A percentile compares a stretch with the other conserved stretches of the same genome.
These are phyloP conservation scores for Dendryphion nanum DNA, from an alignment of 2,329 filamentous ascomycete species.

Conservation along the genomic window DNA sequence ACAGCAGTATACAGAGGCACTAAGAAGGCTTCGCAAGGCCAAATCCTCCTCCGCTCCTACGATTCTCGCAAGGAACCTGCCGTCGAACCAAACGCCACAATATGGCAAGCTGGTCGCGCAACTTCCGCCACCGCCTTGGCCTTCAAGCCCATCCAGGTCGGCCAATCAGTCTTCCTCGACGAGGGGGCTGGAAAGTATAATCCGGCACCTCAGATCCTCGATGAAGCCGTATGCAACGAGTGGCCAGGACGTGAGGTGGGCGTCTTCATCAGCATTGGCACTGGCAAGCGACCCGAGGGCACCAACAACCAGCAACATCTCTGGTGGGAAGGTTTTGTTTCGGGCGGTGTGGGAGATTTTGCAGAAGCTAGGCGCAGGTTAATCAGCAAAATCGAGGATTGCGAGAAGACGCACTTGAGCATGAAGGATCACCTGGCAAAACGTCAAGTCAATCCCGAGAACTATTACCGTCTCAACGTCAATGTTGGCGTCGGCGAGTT, in stretches of 20 bases:
- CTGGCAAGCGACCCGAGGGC: constrained; percentile 76
- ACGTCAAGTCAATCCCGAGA: constrained; percentile 78
- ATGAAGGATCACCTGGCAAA: constrained; percentile 80
- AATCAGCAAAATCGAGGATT: constrained; percentile 91
- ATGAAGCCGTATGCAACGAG: constrained; percentile 88
- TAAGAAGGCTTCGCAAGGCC: constrained; percentile 58
- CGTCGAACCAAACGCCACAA: constrained; percentile 88
- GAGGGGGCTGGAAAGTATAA: constrained; percentile 92
- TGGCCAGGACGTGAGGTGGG: constrained; percentile 93
- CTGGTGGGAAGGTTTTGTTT: constrained; percentile 89
- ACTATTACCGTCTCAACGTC: constrained; percentile 96
- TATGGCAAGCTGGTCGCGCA: constrained; percentile 96
- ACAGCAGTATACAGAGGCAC: constrained; percentile 90
- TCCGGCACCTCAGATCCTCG: constrained; percentile 77
- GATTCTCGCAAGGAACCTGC: constrained; percentile 90
- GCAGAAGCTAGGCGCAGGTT: constrained; percentile 83
- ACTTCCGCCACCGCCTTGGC: constrained; percentile 87
- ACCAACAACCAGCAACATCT: constrained; percentile 67
- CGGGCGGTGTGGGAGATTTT: constrained; percentile 73
- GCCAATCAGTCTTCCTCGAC: constrained; percentile 90
- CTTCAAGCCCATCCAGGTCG: constrained; percentile 93
- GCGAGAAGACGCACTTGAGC: constrained; percentile 82
- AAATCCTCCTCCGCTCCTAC: constrained; percentile 84
- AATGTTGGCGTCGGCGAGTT: constrained; percentile 96
- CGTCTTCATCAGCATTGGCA: constrained; percentile 91